Evolutionary conservation across 768 basidiomycete species (phyloP).

Genomic region (Kwoniella shandongensis): DNA sequence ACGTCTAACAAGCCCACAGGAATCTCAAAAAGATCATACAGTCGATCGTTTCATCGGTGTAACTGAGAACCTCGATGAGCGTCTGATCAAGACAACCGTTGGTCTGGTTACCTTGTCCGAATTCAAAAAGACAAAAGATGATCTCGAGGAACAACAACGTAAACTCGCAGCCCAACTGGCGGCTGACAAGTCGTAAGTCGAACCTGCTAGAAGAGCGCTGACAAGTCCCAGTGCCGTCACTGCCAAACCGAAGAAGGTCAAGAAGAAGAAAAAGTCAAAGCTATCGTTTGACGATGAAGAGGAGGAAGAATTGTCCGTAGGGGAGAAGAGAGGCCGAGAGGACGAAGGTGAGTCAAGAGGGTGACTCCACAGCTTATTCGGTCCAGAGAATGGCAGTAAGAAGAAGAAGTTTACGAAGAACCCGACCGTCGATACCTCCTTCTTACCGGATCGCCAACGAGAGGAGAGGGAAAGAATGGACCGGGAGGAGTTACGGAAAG

Average conservation of each 20-base stretch:
- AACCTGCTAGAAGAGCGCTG: not conserved
- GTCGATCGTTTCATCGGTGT: slow-evolving; percentile 87
- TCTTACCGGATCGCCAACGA: slow-evolving; percentile 94
- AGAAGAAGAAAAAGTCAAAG: slow-evolving; percentile 82
- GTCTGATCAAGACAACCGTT: slow-evolving; percentile 83
- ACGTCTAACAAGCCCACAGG: slow-evolving; percentile 54
- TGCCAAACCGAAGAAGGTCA: slow-evolving; percentile 81
- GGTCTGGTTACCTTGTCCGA: slow-evolving; percentile 89
- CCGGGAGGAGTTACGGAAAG: slow-evolving; percentile 80
- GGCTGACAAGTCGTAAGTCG: slow-evolving; percentile 56
- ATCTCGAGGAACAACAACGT: slow-evolving; percentile 86
- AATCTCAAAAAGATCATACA: slow-evolving; percentile 89
- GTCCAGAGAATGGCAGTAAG: slow-evolving; percentile 57
- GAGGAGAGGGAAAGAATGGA: slow-evolving; percentile 88
- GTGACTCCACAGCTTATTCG: too few species aligned
- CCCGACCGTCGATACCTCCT: slow-evolving; percentile 94
- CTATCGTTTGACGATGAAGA: slow-evolving; percentile 93
- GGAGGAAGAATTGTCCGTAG: slow-evolving; percentile 54
- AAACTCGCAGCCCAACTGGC: slow-evolving; percentile 71
- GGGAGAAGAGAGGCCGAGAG: slow-evolving; percentile 10
- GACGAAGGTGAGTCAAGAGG: slow-evolving; percentile 13
- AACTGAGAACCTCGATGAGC: slow-evolving; percentile 91
- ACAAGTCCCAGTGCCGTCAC: not conserved
- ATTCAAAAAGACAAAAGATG: slow-evolving; percentile 83
- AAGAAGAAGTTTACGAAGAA: slow-evolving; percentile 86